Percentiles rank a stretch among this genome's conserved stretches.
phyloP scores from a whole-genome alignment of 768 basidiomycete genomes.

The Cystobasidium onofrii region DNA sequence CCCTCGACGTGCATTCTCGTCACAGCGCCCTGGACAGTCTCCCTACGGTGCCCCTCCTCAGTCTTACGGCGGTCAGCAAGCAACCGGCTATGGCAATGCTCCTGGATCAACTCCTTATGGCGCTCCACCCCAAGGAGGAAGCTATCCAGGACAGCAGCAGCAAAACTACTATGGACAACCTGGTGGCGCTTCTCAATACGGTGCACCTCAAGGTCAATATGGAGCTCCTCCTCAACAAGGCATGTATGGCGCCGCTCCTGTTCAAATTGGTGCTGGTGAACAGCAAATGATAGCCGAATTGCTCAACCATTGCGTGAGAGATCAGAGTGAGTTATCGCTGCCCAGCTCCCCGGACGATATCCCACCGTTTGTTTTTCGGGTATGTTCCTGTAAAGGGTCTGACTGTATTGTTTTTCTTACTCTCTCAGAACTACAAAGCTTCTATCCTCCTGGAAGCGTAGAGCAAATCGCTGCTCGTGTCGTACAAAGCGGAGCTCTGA shows the following conservation, averaged over 20 bases:
- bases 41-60: too few relatives aligned
- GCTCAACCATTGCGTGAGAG: constrained; percentile 32
- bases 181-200: not conserved
- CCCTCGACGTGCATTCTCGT: too few relatives aligned
- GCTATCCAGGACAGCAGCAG: too few relatives aligned
- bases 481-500: constrained; percentile 45
- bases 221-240: not conserved
- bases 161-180: too few relatives aligned
- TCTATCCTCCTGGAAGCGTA: constrained; percentile 48
- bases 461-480: constrained; percentile 47
- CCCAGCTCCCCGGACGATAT: too few relatives aligned
- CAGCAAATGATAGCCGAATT: constrained; percentile 8
- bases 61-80: too few relatives aligned
- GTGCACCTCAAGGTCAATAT: not conserved
- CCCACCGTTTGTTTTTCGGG: too few relatives aligned
- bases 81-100: too few relatives aligned
- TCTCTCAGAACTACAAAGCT: constrained; percentile 44
- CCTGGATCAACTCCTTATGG: too few relatives aligned
- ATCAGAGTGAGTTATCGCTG: constrained; percentile 43
- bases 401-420: not conserved
- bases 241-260: constrained; percentile 9
- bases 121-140: too few relatives aligned
- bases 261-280: not conserved
- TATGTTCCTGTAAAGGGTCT: too few relatives aligned
- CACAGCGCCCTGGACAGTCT: too few relatives aligned